These are phyloP conservation scores for Nothophoma quercina DNA, from an alignment of 2,329 filamentous ascomycete species.

Conservation along the genomic window DNA sequence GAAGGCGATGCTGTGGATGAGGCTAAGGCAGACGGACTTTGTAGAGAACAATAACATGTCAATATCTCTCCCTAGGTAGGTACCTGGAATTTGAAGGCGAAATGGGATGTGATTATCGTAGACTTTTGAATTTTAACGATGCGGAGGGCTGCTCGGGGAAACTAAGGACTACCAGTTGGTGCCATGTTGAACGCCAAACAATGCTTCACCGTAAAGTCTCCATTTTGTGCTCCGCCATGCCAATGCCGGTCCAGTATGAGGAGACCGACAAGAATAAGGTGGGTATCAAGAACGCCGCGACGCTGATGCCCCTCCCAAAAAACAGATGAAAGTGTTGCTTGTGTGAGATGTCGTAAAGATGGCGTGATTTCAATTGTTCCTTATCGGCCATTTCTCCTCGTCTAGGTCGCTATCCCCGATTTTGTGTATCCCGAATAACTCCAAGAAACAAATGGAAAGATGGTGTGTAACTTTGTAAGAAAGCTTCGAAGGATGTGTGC, in stretches of 20 bases:
- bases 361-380: not conserved
- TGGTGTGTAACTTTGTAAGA: not conserved
- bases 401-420: not conserved
- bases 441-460: not conserved
- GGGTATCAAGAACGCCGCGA: conserved; percentile 15
- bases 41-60: too few species aligned
- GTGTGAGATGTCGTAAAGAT: not conserved
- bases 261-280: not conserved
- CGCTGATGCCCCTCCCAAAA: conserved; percentile 10
- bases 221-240: conserved; percentile 1
- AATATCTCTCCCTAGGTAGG: too few species aligned
- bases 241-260: too few species aligned
- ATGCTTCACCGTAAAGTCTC: not conserved
- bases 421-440: not conserved
- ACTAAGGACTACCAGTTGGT: not conserved
- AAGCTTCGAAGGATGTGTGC: not conserved
- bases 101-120: too few species aligned
- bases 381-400: not conserved
- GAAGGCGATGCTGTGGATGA: too few species aligned
- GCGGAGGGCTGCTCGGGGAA: too few species aligned
- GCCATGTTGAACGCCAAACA: not conserved
- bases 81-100: too few species aligned
- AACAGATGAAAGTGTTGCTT: not conserved
- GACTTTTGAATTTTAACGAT: too few species aligned
- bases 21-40: too few species aligned